phyloP scores from a whole-genome alignment of 2,329 filamentous ascomycete genomes.

The Nannizzia gypsea region DNA sequence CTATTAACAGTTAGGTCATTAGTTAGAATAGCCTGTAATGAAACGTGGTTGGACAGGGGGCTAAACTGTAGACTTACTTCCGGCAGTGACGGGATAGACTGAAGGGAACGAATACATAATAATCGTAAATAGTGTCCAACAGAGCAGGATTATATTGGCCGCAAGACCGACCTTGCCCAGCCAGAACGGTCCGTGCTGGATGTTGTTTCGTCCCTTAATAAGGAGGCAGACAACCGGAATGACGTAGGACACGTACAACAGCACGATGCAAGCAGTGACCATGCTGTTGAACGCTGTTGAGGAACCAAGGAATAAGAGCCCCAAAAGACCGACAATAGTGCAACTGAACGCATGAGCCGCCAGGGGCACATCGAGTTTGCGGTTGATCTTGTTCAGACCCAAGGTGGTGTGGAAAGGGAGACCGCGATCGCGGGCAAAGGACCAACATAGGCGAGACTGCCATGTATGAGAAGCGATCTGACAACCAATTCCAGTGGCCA shows the following conservation, averaged over 20 bases:
- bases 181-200: constrained; percentile 39
- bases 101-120: constrained; percentile 37
- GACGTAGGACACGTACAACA: constrained; percentile 39
- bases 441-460: constrained; percentile 42
- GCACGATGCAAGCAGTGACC: constrained; percentile 35
- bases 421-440: constrained; percentile 42
- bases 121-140: constrained; percentile 39
- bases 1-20: constrained; percentile 14
- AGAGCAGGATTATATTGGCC: constrained; percentile 34
- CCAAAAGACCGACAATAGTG: constrained; percentile 35
- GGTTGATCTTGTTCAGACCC: constrained; percentile 29
- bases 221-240: constrained; percentile 39
- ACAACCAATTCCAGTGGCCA: constrained; percentile 39
- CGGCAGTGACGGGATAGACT: constrained; percentile 23
- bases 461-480: constrained; percentile 40
- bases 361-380: constrained; percentile 34
- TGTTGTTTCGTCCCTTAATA: constrained; percentile 34
- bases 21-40: not conserved
- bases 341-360: constrained; percentile 35
- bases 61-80: constrained; percentile 21
- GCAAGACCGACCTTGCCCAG: constrained; percentile 34
- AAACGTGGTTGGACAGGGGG: not conserved
- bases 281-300: constrained; percentile 34
- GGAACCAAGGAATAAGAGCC: constrained; percentile 37
- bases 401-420: constrained; percentile 32